Evolutionary conservation across 2,329 filamentous ascomycete species (phyloP), one percentile per base, ranked within the genome.

Genomic region (Blastomyces percursus): DNA sequence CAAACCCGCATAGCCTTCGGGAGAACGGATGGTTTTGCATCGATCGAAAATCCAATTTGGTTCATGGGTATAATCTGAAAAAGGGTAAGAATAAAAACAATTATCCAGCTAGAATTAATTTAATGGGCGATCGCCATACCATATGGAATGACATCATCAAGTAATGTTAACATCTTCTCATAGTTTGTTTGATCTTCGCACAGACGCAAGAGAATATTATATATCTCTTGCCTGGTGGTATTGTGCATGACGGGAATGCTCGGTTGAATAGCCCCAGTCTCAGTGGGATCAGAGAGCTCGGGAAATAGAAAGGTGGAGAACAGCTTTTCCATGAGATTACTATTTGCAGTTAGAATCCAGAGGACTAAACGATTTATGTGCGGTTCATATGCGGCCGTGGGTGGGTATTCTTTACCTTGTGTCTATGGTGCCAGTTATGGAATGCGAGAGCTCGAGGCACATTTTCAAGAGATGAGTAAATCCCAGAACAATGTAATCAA

Each of bases 1-100:
- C n/a, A 99, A 76, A 1, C 94, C 94, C n/a, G 89, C 85, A 72
- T 96, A 96, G 24, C 91, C 91, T 65, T 89, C 89, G 1, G 84
- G 76, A 1, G 90, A 86, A 65, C 91, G 85, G n/a, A 95, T 82
- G 19, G 85, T 83, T 69, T 84, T 86, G 48, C 75, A 75, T 42
- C 86, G 81, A 59, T 93, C 89, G 65, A 89, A 87, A 56, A 79
- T 74, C 70, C 80, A 83, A 4, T 77, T 77, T 3, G 88, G 76
- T 0, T 89, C 83, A 65, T 86, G 87, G 16, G 80, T 78, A 67
- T 88, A 87, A 7, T 82, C 79, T 59, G 80, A 64, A n/a, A 59
- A 65, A 74, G 59, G 72, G 70, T 65, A 55, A 67, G 62, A 35
- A 59, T 19, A 35, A 7, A 19, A 30, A 27, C 66, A n/a, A 8